Base-by-base conservation (phyloP, 2,329 filamentous ascomycete species). In the Ceratocystis colombiana region DNA sequence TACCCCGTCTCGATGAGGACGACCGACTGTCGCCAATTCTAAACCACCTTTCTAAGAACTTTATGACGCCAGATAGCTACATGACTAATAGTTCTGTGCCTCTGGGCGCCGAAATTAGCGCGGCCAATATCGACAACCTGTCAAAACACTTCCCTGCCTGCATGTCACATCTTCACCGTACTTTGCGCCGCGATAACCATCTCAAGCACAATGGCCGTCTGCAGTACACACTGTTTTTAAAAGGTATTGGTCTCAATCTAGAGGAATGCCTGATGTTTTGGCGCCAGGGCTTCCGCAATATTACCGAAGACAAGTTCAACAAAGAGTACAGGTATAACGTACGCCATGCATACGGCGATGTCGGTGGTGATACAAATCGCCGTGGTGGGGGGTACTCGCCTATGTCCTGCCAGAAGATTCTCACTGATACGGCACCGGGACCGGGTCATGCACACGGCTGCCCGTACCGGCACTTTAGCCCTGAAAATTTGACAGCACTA, bases 291-390 rank as follows among this genome's bases (percentile, higher is more conserved):
- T 97, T 99, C 82, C 86, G 85, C 74, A 88, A 90, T 70, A 85
- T 95, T 70, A 92, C 89, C 0, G 94, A 97, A 72, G 93, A 97
- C 72, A 87, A 87, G 45, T 99, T 97, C 82, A 95, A 95, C 77
- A 97, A 96, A 73, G 91, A 96, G 74, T 97, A 99, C 77, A 84
- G 89, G 57, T 99, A 99, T 81, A 97, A 99, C 74, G 84, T 97
- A 67, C 88, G 92, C n/a, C 93, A 99, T 80, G 76, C 81, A 0
- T 99, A 97, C 74, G 94, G 94, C 70, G 93, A 97, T 72, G 94
- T 97, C 0, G 94, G 94, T 65, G 93, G 93, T 67, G 93, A 97
- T 75, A 82, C 86, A 22, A 96, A 96, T 73, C 84, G 93, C 41
- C 84, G 93, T 65, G 88, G 91, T 53, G 84, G 88, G 65, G 93